Percentiles rank a stretch among this genome's conserved stretches.
phyloP scores from a whole-genome alignment of 805 yeast genomes.

The Yamadazyma phyllophila region DNA sequence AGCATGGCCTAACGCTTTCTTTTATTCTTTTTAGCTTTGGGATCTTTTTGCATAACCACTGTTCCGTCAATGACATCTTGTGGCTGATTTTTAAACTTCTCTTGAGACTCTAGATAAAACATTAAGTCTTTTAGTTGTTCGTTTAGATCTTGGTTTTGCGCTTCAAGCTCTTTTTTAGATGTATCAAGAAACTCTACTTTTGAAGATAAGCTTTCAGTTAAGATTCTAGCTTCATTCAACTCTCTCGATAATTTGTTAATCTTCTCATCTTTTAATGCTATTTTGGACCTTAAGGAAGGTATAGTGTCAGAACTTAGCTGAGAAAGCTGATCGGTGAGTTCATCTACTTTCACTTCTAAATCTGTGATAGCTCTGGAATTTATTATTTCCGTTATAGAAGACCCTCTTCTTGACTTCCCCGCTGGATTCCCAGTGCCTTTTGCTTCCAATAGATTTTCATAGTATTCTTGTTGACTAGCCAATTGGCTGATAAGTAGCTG shows the following conservation, averaged over 20 bases:
- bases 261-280: constrained; percentile 29
- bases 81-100: constrained; percentile 66
- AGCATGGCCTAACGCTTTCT: constrained; percentile 3
- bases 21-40: constrained; percentile 16
- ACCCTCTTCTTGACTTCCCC: constrained; percentile 20
- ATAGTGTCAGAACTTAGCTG: constrained; percentile 26
- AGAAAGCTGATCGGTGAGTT: constrained; percentile 22
- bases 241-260: constrained; percentile 28
- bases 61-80: constrained; percentile 75
- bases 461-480: constrained; percentile 82
- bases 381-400: constrained; percentile 14
- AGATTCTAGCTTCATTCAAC: constrained; percentile 28
- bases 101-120: constrained; percentile 74
- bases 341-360: constrained; percentile 29
- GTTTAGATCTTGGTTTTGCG: constrained; percentile 47
- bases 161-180: constrained; percentile 26
- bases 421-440: constrained; percentile 9
- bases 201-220: constrained; percentile 38
- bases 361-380: constrained; percentile 16
- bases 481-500: constrained; percentile 74
- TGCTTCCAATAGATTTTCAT: constrained; percentile 48
- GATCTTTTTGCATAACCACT: constrained; percentile 42
- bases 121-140: constrained; percentile 75
- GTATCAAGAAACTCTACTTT: constrained; percentile 36
- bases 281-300: constrained; percentile 34